Conservation (phyloP, 1,139 yeast genomes). For the Geotrichum macrosporum region DNA sequence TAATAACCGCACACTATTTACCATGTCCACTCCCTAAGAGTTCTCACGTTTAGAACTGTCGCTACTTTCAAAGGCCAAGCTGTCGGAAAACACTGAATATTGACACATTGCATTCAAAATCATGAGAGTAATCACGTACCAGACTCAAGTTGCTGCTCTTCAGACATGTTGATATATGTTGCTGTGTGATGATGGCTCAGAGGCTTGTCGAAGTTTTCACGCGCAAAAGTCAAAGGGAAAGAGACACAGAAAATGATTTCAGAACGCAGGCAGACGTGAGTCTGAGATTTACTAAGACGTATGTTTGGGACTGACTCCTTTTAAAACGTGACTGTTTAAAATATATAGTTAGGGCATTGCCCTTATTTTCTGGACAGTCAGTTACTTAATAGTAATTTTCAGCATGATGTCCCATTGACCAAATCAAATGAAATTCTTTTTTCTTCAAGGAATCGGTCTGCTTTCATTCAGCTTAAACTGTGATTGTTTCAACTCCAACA, state of each 20-base stretch:
- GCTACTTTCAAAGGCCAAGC: no score
- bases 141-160: conserved; percentile 11
- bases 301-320: conserved; percentile 1
- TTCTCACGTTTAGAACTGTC: no score
- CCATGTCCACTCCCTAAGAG: no score
- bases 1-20: no score
- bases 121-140: conserved; percentile 10
- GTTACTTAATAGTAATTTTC: no score
- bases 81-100: no score
- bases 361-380: no score
- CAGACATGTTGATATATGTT: conserved; percentile 19
- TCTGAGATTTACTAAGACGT: background rate
- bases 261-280: background rate
- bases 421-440: no score
- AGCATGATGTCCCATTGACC: no score
- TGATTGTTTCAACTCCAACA: conserved; percentile 48
- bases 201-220: conserved; percentile 11
- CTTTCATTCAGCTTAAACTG: conserved; percentile 47
- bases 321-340: conserved; percentile 1
- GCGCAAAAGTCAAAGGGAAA: conserved; percentile 7
- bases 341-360: background rate
- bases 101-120: no score
- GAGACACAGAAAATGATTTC: background rate
- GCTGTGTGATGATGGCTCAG: conserved; percentile 7
- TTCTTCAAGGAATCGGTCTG: conserved; percentile 58